These are phyloP conservation scores for Tripterygium wilfordii DNA, from an alignment of 177 flowering plant genomes.

Conservation along the genomic window DNA sequence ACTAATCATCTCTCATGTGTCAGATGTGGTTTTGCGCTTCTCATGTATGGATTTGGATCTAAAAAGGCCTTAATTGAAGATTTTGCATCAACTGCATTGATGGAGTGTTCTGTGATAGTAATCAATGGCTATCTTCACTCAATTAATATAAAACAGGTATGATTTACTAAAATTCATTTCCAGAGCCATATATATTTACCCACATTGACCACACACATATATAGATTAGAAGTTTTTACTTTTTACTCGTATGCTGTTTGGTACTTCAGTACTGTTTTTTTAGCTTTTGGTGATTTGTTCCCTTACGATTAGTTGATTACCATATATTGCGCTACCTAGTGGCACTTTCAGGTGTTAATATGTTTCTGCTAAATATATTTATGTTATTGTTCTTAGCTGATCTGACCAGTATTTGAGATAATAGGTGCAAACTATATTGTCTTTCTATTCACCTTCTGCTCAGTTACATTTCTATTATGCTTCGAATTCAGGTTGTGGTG, in stretches of 20 bases:
- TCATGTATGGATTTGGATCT: slow-evolving; percentile 97
- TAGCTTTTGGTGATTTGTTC: neutral
- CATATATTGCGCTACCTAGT: no score
- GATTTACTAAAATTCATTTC: neutral
- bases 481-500: slow-evolving; percentile 46
- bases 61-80: slow-evolving; percentile 86
- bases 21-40: slow-evolving; percentile 88
- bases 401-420: no score
- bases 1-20: neutral
- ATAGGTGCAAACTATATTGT: no score
- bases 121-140: slow-evolving; percentile 93
- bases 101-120: slow-evolving; percentile 69
- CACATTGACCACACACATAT: neutral
- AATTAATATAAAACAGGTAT: slow-evolving; percentile 81
- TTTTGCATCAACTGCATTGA: slow-evolving; percentile 79
- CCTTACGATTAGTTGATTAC: no score
- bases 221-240: no score
- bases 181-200: neutral
- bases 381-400: no score
- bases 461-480: neutral
- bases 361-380: no score
- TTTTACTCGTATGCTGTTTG: neutral
- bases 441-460: neutral
- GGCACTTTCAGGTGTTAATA: no score
- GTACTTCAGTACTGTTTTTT: neutral